These are phyloP conservation scores for Vararia minispora DNA, from an alignment of 768 basidiomycete species.

Conservation along the genomic window DNA sequence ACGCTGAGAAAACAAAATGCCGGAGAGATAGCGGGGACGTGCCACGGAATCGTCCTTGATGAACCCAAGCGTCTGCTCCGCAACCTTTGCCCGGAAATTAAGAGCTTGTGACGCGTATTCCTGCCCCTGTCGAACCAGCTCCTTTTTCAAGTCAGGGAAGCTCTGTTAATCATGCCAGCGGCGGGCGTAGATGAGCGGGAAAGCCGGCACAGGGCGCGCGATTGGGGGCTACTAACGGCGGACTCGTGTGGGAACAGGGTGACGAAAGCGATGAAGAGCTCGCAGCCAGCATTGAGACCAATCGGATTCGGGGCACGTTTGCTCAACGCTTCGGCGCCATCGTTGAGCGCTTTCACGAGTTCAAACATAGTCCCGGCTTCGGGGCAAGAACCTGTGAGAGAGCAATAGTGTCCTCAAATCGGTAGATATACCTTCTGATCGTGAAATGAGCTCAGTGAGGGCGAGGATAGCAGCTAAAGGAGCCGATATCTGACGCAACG, in stretches of 20 bases:
- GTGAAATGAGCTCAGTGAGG: slow-evolving; percentile 69
- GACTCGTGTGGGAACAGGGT: slow-evolving; percentile 77
- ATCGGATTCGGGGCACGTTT: slow-evolving; percentile 63
- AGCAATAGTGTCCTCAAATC: slow-evolving; percentile 1
- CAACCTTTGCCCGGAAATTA: slow-evolving; percentile 83
- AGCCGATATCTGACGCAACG: slow-evolving; percentile 45
- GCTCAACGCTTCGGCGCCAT: slow-evolving; percentile 57
- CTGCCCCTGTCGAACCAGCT: slow-evolving; percentile 73
- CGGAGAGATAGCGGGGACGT: slow-evolving; percentile 16
- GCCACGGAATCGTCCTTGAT: slow-evolving; percentile 92
- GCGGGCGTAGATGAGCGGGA: slow-evolving; percentile 8
- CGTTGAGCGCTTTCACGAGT: slow-evolving; percentile 73
- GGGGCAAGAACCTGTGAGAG: slow-evolving; percentile 4
- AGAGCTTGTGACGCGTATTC: slow-evolving; percentile 70
- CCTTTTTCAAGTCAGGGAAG: slow-evolving; percentile 73
- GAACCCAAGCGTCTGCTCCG: slow-evolving; percentile 79
- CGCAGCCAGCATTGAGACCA: slow-evolving; percentile 80
- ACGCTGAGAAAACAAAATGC: slow-evolving; percentile 9
- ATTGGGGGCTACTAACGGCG: slow-evolving; percentile 37
- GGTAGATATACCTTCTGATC: slow-evolving; percentile 50
- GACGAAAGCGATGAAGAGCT: slow-evolving; percentile 85
- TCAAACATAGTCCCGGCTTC: slow-evolving; percentile 90
- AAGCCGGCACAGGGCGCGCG: slow-evolving; percentile 2
- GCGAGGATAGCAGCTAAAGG: slow-evolving; percentile 86
- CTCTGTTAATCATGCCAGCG: slow-evolving; percentile 34